Conservation (phyloP, 331 rosid genomes). For the Prunus yedoensis region DNA sequence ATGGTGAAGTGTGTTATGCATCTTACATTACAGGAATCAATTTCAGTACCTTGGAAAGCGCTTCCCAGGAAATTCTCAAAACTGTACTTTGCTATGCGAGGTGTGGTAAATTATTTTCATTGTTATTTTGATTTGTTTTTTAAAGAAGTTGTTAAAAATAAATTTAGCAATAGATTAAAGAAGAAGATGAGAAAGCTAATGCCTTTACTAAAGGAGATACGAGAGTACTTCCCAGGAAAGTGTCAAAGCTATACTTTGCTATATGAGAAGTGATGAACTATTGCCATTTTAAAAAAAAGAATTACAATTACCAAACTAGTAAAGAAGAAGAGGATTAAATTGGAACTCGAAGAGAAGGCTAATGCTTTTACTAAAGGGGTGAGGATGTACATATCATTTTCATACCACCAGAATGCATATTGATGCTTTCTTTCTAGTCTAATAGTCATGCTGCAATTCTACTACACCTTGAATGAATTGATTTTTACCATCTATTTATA, state of each 20-base stretch:
- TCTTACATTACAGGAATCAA: slow-evolving; percentile 58
- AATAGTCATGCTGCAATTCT: background rate
- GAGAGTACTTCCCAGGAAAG: slow-evolving; percentile 53
- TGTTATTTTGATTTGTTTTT: background rate
- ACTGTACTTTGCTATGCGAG: slow-evolving; percentile 87
- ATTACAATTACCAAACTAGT: background rate
- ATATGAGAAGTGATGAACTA: slow-evolving; percentile 55
- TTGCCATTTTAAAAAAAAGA: background rate
- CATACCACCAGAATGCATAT: background rate
- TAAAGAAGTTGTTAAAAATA: background rate
- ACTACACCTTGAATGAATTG: background rate
- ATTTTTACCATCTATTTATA: background rate
- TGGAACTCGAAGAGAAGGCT: background rate
- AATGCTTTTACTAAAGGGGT: background rate
- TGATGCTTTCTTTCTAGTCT: slow-evolving; percentile 1
- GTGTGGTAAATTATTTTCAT: slow-evolving; percentile 35
- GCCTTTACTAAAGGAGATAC: background rate
- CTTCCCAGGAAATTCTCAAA: slow-evolving; percentile 70
- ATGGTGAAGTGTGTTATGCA: background rate
- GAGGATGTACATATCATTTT: background rate
- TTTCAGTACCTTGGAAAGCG: slow-evolving; percentile 73
- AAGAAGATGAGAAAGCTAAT: background rate
- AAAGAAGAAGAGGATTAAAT: background rate
- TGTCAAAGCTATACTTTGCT: slow-evolving; percentile 70
- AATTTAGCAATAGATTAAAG: background rate